Conservation (phyloP, 495 filamentous ascomycete species). For the Neurospora sp. region DNA sequence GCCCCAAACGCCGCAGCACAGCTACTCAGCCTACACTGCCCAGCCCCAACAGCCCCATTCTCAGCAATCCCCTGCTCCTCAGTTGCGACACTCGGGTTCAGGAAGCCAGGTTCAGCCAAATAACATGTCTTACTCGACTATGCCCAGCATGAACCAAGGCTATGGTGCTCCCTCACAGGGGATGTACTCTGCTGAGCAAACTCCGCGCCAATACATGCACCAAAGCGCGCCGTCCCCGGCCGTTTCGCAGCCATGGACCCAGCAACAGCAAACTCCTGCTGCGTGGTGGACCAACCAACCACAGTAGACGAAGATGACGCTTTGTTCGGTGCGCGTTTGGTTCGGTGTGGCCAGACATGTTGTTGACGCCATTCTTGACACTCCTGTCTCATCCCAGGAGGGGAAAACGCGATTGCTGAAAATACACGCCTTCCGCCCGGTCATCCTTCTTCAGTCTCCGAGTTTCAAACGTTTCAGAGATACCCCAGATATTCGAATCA, state of each 20-base stretch:
- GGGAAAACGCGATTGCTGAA: not conserved
- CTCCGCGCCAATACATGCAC: conserved; percentile 52
- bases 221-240: conserved; percentile 31
- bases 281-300: conserved; percentile 40
- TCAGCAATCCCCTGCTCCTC: conserved; percentile 48
- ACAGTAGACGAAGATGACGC: conserved; percentile 19
- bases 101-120: conserved; percentile 49
- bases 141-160: conserved; percentile 49
- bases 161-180: conserved; percentile 40
- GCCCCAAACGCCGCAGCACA: conserved; percentile 36
- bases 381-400: not conserved
- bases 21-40: conserved; percentile 35
- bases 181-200: conserved; percentile 49
- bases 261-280: conserved; percentile 27
- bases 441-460: conserved; percentile 11
- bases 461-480: conserved; percentile 13
- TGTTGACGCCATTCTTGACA: not conserved
- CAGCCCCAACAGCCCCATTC: conserved; percentile 49
- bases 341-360: not conserved
- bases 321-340: not conserved
- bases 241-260: conserved; percentile 35
- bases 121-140: conserved; percentile 46
- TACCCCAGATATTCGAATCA: conserved; percentile 11
- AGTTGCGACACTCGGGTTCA: conserved; percentile 50
- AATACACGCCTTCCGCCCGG: not conserved